phyloP scores from a whole-genome alignment of 1,284 basidiomycete species.

The Cutaneotrichosporon cyanovorans region DNA sequence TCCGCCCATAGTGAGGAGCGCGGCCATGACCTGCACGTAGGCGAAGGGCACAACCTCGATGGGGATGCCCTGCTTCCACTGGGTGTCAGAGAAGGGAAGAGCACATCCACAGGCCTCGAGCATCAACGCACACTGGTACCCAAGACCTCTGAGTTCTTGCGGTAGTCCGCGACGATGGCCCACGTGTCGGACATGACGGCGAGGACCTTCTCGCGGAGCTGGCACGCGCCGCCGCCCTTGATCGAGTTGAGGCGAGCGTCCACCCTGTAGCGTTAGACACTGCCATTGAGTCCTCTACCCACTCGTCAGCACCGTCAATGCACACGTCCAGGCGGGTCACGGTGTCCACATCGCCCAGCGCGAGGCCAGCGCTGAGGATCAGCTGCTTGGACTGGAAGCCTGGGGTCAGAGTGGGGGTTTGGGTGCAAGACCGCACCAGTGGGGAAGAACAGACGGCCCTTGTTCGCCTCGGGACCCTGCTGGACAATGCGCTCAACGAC shows the following conservation, averaged over 20 bases:
- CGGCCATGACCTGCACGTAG: conserved; percentile 73
- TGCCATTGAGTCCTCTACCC: conserved; percentile 39
- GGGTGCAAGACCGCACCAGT: no score
- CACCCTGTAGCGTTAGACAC: conserved; percentile 54
- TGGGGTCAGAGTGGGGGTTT: conserved; percentile 43
- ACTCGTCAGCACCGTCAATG: conserved; percentile 97
- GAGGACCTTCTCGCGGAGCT: conserved; percentile 92
- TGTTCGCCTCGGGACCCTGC: conserved; percentile 71
- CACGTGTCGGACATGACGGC: conserved; percentile 94
- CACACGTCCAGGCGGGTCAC: conserved; percentile 88
- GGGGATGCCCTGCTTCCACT: conserved; percentile 86
- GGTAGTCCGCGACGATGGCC: conserved; percentile 89
- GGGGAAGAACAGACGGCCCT: conserved; percentile 76
- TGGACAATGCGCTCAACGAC: conserved; percentile 90
- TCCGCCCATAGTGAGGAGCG: conserved; percentile 53
- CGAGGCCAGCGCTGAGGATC: conserved; percentile 72
- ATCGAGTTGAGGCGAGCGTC: conserved; percentile 85
- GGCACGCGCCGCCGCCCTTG: conserved; percentile 96
- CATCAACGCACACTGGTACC: conserved; percentile 64
- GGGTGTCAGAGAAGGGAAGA: conserved; percentile 8
- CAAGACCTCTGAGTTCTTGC: conserved; percentile 78
- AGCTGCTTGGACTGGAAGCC: conserved; percentile 96
- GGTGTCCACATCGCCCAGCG: conserved; percentile 85
- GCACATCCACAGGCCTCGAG: no score
- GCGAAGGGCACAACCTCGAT: conserved; percentile 96